A percentile compares a stretch with the other conserved stretches of the same genome.
Conservation (phyloP, 1,139 yeast genomes). For the Magnusiomyces paraingens region DNA sequence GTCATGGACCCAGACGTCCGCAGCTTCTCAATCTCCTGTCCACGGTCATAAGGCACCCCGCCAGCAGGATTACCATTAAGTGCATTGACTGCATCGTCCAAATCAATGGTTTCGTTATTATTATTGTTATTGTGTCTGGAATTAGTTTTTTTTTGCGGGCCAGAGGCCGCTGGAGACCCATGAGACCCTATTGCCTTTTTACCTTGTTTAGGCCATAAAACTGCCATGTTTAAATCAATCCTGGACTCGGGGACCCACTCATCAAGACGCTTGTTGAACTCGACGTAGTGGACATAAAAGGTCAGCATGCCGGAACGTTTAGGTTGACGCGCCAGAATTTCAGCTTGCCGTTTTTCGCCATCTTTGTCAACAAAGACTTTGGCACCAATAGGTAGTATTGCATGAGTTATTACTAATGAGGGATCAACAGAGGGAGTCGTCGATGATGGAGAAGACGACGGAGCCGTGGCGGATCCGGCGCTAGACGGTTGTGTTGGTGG, state of each 20-base stretch:
- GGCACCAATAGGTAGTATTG: constrained; percentile 45
- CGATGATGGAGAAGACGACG: too few relatives aligned
- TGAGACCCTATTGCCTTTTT: constrained; percentile 18
- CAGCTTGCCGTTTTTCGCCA: constrained; percentile 74
- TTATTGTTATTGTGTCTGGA: constrained; percentile 15
- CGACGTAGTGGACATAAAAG: constrained; percentile 90
- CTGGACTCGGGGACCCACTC: constrained; percentile 81
- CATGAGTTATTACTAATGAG: too few relatives aligned
- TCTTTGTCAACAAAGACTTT: constrained; percentile 79
- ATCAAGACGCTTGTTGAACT: constrained; percentile 88
- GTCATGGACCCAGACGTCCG: constrained; percentile 96
- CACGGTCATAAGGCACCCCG: constrained; percentile 63
- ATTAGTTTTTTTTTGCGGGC: constrained; percentile 11
- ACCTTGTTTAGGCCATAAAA: constrained; percentile 59
- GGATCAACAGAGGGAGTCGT: too few relatives aligned
- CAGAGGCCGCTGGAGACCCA: constrained; percentile 15
- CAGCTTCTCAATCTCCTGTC: constrained; percentile 85
- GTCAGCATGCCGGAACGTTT: constrained; percentile 59
- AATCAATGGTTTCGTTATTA: constrained; percentile 63
- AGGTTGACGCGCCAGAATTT: constrained; percentile 68
- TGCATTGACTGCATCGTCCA: constrained; percentile 58
- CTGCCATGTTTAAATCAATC: constrained; percentile 60
- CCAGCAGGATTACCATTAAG: constrained; percentile 61
- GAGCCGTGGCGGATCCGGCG: too few relatives aligned
- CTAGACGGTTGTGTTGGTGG: too few relatives aligned